Evolutionary conservation across 192 early-diverging fungal genomes (phyloP), one percentile per base, ranked within the genome.

Genomic region (Coemansia sp.): DNA sequence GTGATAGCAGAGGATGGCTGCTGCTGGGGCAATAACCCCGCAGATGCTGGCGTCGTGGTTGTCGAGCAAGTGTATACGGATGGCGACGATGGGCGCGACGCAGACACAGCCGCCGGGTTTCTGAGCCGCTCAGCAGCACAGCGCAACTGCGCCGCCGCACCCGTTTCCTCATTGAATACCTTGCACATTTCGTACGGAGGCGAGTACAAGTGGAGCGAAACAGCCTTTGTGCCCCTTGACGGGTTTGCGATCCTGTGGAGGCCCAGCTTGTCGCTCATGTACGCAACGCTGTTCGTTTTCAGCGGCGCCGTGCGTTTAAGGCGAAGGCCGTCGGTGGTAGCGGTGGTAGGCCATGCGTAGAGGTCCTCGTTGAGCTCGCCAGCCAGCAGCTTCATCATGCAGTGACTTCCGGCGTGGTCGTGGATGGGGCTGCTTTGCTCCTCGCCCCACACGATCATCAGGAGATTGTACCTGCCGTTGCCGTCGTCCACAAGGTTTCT

Each of bases 401-500:
- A 97, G 72, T 97, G 95, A 25, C 92, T 87, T 23, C 88, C 87
- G 9, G 92, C 80, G 63, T 97, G 95, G 79, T 95, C 92, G 70
- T 97, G 95, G 66, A 97, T 93, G 15, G 95, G 89, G 63, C 91
- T 92, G 57, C 74, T 69, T 54, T 87, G 85, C 36, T 84, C 87
- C 36, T 87, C 84, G 22, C 86, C 87, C 95, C 95, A 97, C 33
- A 89, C 90, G 9, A 97, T 74, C 40, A 97, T 86, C 73, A 97
- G 91, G 40, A 97, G 86, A 60, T 97, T 97, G 84, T 93, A 97
- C 66, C 89, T 88, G 63, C 93, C 94, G 68, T 94, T 94, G 40
- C 94, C 94, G 52, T 91, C 88, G 69, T 94, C 94, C 2, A 96
- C 88, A 13, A 94, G 81, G 68, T 93, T 94, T 45, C 92, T 87